Conservation (phyloP, 768 basidiomycete species). For the Leccinum boreale region DNA sequence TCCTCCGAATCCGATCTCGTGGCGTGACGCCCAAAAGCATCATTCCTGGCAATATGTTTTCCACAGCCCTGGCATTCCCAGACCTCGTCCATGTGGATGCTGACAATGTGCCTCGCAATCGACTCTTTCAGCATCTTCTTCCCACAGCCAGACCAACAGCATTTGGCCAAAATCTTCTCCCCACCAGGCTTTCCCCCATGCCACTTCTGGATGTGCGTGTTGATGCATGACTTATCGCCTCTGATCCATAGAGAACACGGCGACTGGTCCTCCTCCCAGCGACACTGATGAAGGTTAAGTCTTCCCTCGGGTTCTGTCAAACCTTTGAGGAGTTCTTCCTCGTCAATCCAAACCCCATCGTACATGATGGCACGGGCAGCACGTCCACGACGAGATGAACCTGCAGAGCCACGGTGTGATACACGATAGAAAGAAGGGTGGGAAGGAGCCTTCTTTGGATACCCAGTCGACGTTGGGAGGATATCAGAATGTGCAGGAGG, state of each 20-base stretch:
- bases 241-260: constrained; percentile 16
- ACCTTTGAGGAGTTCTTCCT: constrained; percentile 8
- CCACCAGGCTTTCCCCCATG: constrained; percentile 8
- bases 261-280: constrained; percentile 5
- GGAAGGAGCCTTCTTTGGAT: neutral
- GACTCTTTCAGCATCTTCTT: constrained; percentile 24
- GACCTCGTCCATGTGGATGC: constrained; percentile 15
- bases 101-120: constrained; percentile 14
- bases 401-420: neutral
- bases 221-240: constrained; percentile 13
- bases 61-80: constrained; percentile 15
- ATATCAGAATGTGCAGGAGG: neutral
- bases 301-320: neutral
- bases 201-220: constrained; percentile 17
- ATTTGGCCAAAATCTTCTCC: constrained; percentile 6
- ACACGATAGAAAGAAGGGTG: too few relatives aligned
- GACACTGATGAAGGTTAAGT: constrained; percentile 9
- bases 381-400: neutral
- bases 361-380: constrained; percentile 3
- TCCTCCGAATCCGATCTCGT: neutral
- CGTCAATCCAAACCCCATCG: constrained; percentile 9
- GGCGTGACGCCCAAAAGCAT: constrained; percentile 9
- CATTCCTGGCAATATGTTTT: constrained; percentile 8
- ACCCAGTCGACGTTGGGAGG: neutral
- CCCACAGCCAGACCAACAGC: constrained; percentile 15